phyloP scores from a whole-genome alignment of 1,284 basidiomycete species.

The Ustilago curta region DNA sequence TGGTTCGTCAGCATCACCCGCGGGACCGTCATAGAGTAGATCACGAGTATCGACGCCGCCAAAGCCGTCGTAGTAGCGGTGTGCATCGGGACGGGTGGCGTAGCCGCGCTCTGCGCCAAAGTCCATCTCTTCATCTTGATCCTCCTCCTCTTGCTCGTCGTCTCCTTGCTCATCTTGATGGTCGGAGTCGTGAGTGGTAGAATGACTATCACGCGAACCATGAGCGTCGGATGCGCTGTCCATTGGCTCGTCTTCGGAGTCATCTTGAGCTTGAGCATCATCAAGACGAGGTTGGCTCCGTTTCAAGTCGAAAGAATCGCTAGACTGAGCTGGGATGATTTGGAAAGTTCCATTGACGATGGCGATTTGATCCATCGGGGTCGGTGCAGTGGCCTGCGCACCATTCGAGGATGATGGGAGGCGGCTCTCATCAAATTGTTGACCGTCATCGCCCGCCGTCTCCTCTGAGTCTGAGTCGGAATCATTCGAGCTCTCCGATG shows the following conservation, averaged over 20 bases:
- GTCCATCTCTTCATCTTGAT: conserved; percentile 15
- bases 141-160: conserved; percentile 2
- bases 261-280: conserved; percentile 1
- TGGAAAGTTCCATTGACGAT: conserved; percentile 36
- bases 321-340: conserved; percentile 27
- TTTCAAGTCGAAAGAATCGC: background rate
- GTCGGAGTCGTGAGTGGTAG: conserved; percentile 11
- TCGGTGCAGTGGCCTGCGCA: conserved; percentile 3
- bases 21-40: conserved; percentile 31
- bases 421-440: background rate
- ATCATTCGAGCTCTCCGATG: background rate
- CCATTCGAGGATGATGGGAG: background rate
- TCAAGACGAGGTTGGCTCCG: background rate
- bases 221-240: conserved; percentile 2
- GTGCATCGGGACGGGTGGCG: background rate
- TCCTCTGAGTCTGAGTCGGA: conserved; percentile 12
- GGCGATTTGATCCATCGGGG: conserved; percentile 39
- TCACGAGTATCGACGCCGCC: conserved; percentile 19
- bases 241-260: conserved; percentile 6
- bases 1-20: conserved; percentile 42
- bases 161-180: conserved; percentile 4
- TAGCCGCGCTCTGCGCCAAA: conserved; percentile 3
- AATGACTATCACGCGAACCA: background rate
- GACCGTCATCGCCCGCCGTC: background rate
- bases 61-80: conserved; percentile 16